phyloP scores from a whole-genome alignment of 371 early-diverging fungal species.

The Mortierella sp. region DNA sequence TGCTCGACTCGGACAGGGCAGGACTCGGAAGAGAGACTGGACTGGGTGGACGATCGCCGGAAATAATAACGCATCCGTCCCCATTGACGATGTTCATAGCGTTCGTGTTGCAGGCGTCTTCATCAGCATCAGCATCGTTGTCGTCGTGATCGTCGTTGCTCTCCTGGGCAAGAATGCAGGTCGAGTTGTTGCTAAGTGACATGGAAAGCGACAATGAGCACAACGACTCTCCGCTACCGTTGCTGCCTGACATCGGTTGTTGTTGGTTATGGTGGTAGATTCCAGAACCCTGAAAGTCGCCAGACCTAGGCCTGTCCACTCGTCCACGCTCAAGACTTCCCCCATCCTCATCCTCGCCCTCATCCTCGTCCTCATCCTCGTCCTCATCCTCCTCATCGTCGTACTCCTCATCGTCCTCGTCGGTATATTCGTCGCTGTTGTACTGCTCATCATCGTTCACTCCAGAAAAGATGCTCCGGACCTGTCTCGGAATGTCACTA shows the following conservation, averaged over 20 bases:
- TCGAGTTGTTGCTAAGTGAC: constrained; percentile 8
- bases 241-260: background rate
- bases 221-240: background rate
- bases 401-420: background rate
- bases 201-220: background rate
- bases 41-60: background rate
- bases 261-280: background rate
- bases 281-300: background rate
- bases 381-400: constrained; percentile 3
- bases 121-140: background rate
- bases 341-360: background rate
- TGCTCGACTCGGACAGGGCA: background rate
- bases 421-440: constrained; percentile 9
- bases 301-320: background rate
- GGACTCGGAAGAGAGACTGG: background rate
- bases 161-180: background rate
- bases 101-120: background rate
- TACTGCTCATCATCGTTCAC: background rate
- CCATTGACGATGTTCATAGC: background rate
- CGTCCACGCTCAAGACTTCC: background rate
- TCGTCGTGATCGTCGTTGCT: background rate
- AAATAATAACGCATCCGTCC: background rate
- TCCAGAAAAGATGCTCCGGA: constrained; percentile 10
- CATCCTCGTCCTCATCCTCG: background rate
- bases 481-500: background rate